Conservation (phyloP, 352 stramenopile species). For the Pythium brachiatum region DNA sequence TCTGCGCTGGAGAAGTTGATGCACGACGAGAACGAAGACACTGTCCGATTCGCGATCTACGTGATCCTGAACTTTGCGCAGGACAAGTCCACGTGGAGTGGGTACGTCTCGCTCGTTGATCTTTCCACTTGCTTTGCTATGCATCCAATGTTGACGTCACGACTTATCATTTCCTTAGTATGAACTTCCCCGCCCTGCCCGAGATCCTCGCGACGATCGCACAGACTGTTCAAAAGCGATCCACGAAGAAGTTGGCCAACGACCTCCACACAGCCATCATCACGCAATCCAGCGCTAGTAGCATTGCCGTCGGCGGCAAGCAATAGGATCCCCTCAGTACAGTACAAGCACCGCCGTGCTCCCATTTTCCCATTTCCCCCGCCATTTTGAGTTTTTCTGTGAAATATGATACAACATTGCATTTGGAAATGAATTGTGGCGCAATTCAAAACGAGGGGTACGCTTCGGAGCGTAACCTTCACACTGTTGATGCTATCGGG, state of each 20-base stretch:
- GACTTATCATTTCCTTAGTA: conserved; percentile 21
- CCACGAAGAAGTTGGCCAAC: conserved; percentile 66
- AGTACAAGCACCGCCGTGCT: conserved; percentile 17
- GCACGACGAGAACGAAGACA: conserved; percentile 67
- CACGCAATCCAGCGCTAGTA: conserved; percentile 28
- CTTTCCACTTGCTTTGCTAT: neutral
- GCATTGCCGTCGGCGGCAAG: conserved; percentile 23
- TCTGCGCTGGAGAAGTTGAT: conserved; percentile 57
- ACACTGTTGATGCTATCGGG: neutral
- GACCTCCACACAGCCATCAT: conserved; percentile 65
- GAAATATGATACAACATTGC: neutral
- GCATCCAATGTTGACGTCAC: conserved; percentile 1
- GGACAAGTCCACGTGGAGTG: conserved; percentile 38
- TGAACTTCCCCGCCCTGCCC: conserved; percentile 57
- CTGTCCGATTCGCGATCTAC: conserved; percentile 73
- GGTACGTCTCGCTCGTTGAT: conserved; percentile 8
- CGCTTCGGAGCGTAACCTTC: neutral
- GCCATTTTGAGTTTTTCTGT: neutral
- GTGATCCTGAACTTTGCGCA: conserved; percentile 66
- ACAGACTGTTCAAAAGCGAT: conserved; percentile 57
- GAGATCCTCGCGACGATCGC: conserved; percentile 58
- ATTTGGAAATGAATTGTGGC: neutral
- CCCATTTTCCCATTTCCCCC: conserved; percentile 1
- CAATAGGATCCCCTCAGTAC: conserved; percentile 24
- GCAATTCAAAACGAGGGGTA: neutral